Evolutionary conservation across 129 eudicot species (phyloP).

Genomic region (Pseudognaphalium luteoalbum): DNA sequence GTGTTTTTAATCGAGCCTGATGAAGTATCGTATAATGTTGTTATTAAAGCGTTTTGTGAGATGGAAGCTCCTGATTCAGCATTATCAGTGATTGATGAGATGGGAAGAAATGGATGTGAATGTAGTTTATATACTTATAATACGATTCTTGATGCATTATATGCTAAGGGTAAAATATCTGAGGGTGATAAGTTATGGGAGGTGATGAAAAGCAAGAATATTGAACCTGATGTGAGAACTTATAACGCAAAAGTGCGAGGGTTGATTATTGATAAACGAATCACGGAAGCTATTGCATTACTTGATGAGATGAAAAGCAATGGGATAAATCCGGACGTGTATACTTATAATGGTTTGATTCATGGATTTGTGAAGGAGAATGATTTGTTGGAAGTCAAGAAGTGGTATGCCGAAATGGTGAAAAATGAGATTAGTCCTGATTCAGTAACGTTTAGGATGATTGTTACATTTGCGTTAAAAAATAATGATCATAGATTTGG

Average conservation of each 20-base stretch:
- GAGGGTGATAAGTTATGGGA: conserved; percentile 56
- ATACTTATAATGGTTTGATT: conserved; percentile 49
- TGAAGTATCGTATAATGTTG: conserved; percentile 47
- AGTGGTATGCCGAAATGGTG: conserved; percentile 41
- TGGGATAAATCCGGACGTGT: conserved; percentile 42
- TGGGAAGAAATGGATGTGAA: conserved; percentile 39
- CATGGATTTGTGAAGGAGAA: conserved; percentile 40
- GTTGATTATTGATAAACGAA: conserved; percentile 28
- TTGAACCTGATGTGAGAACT: conserved; percentile 43
- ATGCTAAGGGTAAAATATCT: conserved; percentile 15
- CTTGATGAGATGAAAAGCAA: conserved; percentile 39
- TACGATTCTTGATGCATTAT: conserved; percentile 44
- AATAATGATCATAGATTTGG: conserved; percentile 43
- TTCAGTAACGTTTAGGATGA: conserved; percentile 34
- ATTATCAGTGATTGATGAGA: conserved; percentile 25
- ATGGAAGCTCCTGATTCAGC: conserved; percentile 46
- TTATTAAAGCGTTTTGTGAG: conserved; percentile 48
- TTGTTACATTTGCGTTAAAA: conserved; percentile 41
- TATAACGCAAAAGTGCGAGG: conserved; percentile 53
- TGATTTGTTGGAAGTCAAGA: conserved; percentile 44
- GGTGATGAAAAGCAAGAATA: conserved; percentile 41
- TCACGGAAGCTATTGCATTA: conserved; percentile 47
- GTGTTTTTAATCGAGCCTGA: conserved; percentile 39
- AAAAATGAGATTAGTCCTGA: conserved; percentile 43
- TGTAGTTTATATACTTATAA: conserved; percentile 45